A percentile compares a stretch with the other conserved stretches of the same genome.
Conservation (phyloP, 805 yeast species). For the Candida gorgasii region DNA sequence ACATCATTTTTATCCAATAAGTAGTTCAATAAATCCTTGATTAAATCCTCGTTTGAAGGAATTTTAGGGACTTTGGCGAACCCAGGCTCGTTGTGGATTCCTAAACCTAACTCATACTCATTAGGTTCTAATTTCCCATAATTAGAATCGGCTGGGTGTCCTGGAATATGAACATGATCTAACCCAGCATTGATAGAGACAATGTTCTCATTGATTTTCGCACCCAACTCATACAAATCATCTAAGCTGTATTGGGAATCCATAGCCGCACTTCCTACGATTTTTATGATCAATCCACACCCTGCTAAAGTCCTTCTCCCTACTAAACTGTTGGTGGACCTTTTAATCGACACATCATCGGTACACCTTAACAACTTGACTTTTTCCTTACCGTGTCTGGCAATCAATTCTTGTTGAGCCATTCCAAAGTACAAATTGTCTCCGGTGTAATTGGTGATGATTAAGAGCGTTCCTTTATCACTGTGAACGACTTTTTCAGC, state of each 20-base stretch:
- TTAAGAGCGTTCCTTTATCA: constrained; percentile 33
- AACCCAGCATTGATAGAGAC: constrained; percentile 39
- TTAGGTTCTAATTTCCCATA: constrained; percentile 25
- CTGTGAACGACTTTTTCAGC: constrained; percentile 37
- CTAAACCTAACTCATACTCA: constrained; percentile 36
- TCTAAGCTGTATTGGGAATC: constrained; percentile 24
- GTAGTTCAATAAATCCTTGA: constrained; percentile 24
- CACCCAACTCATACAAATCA: constrained; percentile 28
- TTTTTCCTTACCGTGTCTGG: constrained; percentile 29
- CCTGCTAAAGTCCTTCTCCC: constrained; percentile 41
- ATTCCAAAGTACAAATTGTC: constrained; percentile 41
- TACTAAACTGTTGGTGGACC: constrained; percentile 28
- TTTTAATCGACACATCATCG: constrained; percentile 39
- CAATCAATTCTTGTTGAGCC: constrained; percentile 38
- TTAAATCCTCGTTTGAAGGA: constrained; percentile 33
- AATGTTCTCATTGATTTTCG: constrained; percentile 23
- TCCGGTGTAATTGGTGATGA: constrained; percentile 41
- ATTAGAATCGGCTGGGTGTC: constrained; percentile 25
- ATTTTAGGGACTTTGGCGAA: constrained; percentile 28
- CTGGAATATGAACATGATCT: constrained; percentile 40
- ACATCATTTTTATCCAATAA: constrained; percentile 25
- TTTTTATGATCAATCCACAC: constrained; percentile 28
- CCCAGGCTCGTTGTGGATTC: constrained; percentile 44
- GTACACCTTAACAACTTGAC: constrained; percentile 29
- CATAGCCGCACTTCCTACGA: constrained; percentile 32